Percentiles rank a stretch among this genome's conserved stretches.
phyloP scores from a whole-genome alignment of 1,139 yeast genomes.

The Saccharomyces hybrid region DNA sequence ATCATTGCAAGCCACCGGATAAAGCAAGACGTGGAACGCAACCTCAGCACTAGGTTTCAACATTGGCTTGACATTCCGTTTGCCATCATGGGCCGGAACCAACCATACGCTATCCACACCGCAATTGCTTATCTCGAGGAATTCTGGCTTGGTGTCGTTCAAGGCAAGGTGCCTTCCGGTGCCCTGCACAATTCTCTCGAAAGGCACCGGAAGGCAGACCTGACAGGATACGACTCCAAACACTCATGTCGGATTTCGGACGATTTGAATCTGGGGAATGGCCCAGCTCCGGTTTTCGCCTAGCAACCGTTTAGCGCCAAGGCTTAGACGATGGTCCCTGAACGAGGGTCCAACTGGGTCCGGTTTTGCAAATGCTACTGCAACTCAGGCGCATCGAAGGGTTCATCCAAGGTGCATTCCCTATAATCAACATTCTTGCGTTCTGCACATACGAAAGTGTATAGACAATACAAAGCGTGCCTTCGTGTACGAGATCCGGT shows the following conservation, averaged over 20 bases:
- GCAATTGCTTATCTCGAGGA: neutral
- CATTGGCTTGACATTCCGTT: neutral
- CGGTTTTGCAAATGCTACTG: neutral
- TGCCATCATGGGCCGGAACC: neutral
- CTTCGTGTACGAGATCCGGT: neutral
- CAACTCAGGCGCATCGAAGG: neutral
- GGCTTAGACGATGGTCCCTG: neutral
- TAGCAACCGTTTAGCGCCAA: neutral
- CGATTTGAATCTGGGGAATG: neutral
- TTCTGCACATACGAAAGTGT: neutral
- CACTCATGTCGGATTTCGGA: neutral
- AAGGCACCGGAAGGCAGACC: neutral
- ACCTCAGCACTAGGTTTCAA: neutral
- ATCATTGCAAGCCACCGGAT: neutral
- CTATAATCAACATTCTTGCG: neutral
- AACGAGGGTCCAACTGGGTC: neutral
- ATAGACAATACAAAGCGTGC: neutral
- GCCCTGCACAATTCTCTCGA: neutral
- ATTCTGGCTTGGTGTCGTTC: neutral
- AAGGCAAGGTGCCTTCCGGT: neutral
- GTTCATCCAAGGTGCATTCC: neutral
- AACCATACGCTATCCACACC: neutral
- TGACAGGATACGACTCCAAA: neutral
- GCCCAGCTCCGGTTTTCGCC: neutral
- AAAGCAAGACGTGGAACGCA: neutral